A percentile compares a stretch with the other conserved stretches of the same genome.
Conservation (phyloP, 306 rosid species). For the barrel medic (Medicago truncatula) region DNA sequence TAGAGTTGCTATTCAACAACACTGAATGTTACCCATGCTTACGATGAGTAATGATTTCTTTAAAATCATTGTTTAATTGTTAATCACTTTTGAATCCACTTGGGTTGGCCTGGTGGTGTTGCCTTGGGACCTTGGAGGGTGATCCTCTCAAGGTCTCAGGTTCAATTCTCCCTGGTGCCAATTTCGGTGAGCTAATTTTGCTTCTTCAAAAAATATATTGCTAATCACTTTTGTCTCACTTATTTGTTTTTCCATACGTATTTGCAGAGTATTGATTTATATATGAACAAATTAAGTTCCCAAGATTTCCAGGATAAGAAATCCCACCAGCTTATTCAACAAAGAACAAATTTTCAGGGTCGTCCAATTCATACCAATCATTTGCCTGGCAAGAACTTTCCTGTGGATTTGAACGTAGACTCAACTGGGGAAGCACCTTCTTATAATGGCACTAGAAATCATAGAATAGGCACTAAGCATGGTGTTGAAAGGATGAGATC, state of each 20-base stretch:
- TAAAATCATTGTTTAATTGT: slow-evolving; percentile 1
- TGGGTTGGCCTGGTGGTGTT: too few relatives aligned
- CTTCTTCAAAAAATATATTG: too few relatives aligned
- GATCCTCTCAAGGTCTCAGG: too few relatives aligned
- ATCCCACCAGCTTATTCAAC: slow-evolving; percentile 46
- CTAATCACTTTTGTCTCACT: slow-evolving; percentile 26
- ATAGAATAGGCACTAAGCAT: slow-evolving; percentile 54
- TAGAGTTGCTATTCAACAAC: not conserved
- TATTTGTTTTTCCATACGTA: slow-evolving; percentile 23
- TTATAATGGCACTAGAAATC: slow-evolving; percentile 53
- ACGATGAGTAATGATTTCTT: slow-evolving; percentile 1
- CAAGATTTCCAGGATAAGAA: slow-evolving; percentile 68
- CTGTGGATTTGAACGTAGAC: slow-evolving; percentile 63
- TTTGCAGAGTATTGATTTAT: slow-evolving; percentile 65
- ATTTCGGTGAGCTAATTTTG: too few relatives aligned
- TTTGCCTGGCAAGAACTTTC: slow-evolving; percentile 59
- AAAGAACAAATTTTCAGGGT: slow-evolving; percentile 46
- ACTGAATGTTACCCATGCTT: not conserved
- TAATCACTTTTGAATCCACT: too few relatives aligned
- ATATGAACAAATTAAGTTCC: slow-evolving; percentile 60
- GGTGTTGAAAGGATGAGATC: slow-evolving; percentile 55
- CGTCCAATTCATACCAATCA: slow-evolving; percentile 29
- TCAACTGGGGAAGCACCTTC: slow-evolving; percentile 55
- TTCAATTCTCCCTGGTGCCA: too few relatives aligned
- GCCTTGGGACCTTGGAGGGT: too few relatives aligned